Conservation (phyloP, 345 rosid genomes). For the Pugionium dolabratum region DNA sequence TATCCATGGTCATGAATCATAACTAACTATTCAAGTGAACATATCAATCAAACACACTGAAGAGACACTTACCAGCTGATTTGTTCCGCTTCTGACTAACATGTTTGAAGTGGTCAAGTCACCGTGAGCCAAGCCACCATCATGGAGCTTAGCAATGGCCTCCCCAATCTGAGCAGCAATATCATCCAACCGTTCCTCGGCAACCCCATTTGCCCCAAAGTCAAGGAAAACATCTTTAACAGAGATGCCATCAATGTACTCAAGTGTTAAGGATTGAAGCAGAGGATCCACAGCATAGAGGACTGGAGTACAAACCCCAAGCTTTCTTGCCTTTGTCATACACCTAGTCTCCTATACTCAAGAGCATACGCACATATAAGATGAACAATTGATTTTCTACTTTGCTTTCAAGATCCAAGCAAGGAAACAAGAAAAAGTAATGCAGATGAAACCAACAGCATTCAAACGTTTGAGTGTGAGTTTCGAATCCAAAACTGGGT, state of each 20-base stretch:
- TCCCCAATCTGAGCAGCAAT: constrained; percentile 81
- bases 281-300: constrained; percentile 74
- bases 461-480: constrained; percentile 80
- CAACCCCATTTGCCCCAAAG: constrained; percentile 65
- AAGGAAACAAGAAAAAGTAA: neutral
- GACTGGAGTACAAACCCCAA: constrained; percentile 80
- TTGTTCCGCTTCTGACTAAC: constrained; percentile 60
- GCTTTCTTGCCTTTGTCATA: constrained; percentile 90
- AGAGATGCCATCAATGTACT: constrained; percentile 75
- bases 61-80: constrained; percentile 63
- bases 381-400: neutral
- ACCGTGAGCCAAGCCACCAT: constrained; percentile 95
- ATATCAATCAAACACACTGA: neutral
- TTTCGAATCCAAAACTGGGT: constrained; percentile 81
- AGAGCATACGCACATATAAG: constrained; percentile 1
- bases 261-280: constrained; percentile 74
- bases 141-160: constrained; percentile 88
- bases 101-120: constrained; percentile 96
- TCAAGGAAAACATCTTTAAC: constrained; percentile 80
- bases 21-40: neutral
- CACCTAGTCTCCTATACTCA: constrained; percentile 88
- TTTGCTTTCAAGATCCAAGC: neutral
- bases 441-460: constrained; percentile 60
- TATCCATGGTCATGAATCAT: constrained; percentile 23
- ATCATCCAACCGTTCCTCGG: constrained; percentile 66